Base-by-base conservation (phyloP, 805 yeast species). In the Candida piceae region DNA sequence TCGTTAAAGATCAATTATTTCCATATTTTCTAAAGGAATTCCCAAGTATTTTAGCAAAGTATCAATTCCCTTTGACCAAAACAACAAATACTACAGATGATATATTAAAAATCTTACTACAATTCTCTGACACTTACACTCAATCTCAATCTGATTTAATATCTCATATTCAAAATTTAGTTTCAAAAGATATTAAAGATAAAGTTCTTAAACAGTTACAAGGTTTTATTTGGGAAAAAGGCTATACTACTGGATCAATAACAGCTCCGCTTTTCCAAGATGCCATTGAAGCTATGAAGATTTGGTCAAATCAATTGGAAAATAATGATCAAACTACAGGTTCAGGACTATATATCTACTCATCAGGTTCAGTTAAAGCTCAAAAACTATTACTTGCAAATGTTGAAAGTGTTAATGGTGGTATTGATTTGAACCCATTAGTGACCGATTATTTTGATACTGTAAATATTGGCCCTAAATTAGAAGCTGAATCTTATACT, bases 341-440 rank as follows among this genome's bases (percentile, higher is more conserved):
- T 22, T 37, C 46, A 11, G 62, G 63, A 3, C 63, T 86, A 0
- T 84, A 70, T 53, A 86, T 89, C 15, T 89, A 89, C 61, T 87
- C 96, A 0, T 84, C 95, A 19, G 97, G 97, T 1, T 80, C 93
- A 29, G 77, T 89, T 17, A 74, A 78, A 41, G 97, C 97, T 1
- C 97, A 89, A 50, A 82, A 80, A 49, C 63, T 89, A 42, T 61
- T 89, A 39, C 86, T 89, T 53, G 70, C 69, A 0, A 73, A 84
- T 54, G 89, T 84, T 8, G 63, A 63, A 35, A 60, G 63, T 4
- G 59, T 60, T 8, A 57, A 51, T 7, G 36, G 35, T 5, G 38
- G 50, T 16, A 54, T 64, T 17, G 84, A 84, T 56, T 57, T 86
- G 50, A 82, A 74, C 29, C 56, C 59, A 1, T 55, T 57, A 16